These are phyloP conservation scores for Trichoderma harzianum DNA, from an alignment of 2,329 filamentous ascomycete genomes.

Conservation along the genomic window DNA sequence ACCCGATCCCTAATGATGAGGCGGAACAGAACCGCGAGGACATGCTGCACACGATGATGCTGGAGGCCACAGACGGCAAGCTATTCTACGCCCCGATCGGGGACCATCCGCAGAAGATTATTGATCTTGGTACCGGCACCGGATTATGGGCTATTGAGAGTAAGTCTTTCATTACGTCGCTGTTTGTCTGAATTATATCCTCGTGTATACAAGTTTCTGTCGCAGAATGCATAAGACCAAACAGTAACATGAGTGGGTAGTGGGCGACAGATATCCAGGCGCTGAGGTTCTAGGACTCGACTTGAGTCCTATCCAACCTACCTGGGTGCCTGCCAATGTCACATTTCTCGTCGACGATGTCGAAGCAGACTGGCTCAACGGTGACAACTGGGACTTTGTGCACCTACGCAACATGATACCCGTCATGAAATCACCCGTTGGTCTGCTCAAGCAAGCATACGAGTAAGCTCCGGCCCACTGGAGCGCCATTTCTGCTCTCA, in stretches of 20 bases:
- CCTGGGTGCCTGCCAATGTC: conserved; percentile 41
- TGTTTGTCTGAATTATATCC: background rate
- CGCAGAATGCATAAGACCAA: background rate
- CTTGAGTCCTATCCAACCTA: conserved; percentile 38
- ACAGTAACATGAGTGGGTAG: background rate
- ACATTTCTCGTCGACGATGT: conserved; percentile 37
- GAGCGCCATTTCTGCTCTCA: background rate
- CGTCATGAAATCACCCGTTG: conserved; percentile 33
- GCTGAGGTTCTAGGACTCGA: conserved; percentile 39
- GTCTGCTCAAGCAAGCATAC: conserved; percentile 30
- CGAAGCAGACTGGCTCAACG: conserved; percentile 31
- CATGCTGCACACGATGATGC: conserved; percentile 44
- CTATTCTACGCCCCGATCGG: conserved; percentile 41
- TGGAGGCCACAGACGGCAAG: conserved; percentile 40
- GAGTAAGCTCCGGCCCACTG: conserved; percentile 21
- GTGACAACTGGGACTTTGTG: conserved; percentile 29
- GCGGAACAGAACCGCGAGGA: conserved; percentile 46
- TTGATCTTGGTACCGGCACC: conserved; percentile 50
- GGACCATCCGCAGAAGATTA: conserved; percentile 40
- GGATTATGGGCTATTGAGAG: conserved; percentile 46
- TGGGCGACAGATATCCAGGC: conserved; percentile 35
- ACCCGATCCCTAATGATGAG: conserved; percentile 46
- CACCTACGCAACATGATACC: conserved; percentile 45
- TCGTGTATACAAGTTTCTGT: background rate
- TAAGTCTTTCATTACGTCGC: background rate